Conservation (phyloP, 129 eudicot species). For the Rutidosis leptorrhynchoides region DNA sequence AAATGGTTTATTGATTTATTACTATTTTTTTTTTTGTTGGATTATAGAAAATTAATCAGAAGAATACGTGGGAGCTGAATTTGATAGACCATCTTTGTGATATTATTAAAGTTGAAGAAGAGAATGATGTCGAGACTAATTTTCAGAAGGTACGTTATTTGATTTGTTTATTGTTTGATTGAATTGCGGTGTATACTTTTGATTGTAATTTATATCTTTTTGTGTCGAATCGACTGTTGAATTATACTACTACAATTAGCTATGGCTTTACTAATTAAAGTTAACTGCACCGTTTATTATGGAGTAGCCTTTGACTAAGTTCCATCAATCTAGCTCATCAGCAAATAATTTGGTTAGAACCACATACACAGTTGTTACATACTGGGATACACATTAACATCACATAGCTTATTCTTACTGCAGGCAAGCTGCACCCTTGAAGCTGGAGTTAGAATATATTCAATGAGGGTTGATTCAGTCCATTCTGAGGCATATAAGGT, state of each 20-base stretch:
- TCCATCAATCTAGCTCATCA: background rate
- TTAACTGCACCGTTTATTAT: background rate
- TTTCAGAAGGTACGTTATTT: slow-evolving; percentile 66
- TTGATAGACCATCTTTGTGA: slow-evolving; percentile 83
- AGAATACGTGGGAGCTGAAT: slow-evolving; percentile 89
- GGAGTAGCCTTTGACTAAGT: background rate
- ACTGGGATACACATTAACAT: slow-evolving; percentile 8
- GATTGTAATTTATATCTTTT: background rate
- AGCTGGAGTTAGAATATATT: slow-evolving; percentile 96
- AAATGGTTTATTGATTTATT: background rate
- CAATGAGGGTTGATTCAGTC: slow-evolving; percentile 92
- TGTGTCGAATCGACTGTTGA: background rate
- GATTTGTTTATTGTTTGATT: background rate
- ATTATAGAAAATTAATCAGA: slow-evolving; percentile 89
- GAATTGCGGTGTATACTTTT: background rate
- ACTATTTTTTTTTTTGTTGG: background rate
- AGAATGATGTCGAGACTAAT: slow-evolving; percentile 64
- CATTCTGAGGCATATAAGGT: slow-evolving; percentile 93
- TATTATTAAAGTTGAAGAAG: slow-evolving; percentile 67
- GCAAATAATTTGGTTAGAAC: background rate
- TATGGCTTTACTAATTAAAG: background rate
- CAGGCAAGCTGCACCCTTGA: slow-evolving; percentile 95
- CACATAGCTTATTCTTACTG: slow-evolving; percentile 7
- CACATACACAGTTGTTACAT: slow-evolving; percentile 5
- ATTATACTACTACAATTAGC: background rate